phyloP scores from a whole-genome alignment of 805 yeast species.

The Hanseniaspora guilliermondii region DNA sequence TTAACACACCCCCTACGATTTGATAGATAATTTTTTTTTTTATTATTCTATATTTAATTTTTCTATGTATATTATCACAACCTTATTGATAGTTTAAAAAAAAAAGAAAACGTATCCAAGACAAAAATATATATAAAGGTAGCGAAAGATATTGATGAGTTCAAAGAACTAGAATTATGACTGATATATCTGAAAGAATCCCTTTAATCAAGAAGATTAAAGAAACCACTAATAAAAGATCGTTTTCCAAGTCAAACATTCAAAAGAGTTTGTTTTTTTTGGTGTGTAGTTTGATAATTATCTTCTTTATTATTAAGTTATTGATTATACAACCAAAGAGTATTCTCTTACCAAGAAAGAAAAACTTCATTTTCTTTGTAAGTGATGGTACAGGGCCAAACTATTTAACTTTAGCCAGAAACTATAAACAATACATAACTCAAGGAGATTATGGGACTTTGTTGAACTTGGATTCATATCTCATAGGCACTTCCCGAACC shows the following conservation, averaged over 20 bases:
- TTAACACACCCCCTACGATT: too few relatives aligned
- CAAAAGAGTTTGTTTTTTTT: conserved; percentile 1
- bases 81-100: too few relatives aligned
- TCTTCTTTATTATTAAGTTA: conserved; percentile 1
- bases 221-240: background rate
- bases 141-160: too few relatives aligned
- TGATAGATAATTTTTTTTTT: too few relatives aligned
- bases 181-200: background rate
- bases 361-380: conserved; percentile 74
- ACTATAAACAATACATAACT: conserved; percentile 54
- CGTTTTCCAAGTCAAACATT: background rate
- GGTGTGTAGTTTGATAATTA: background rate
- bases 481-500: conserved; percentile 78
- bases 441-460: conserved; percentile 34
- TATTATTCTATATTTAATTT: too few relatives aligned
- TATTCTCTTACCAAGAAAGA: conserved; percentile 30
- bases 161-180: background rate
- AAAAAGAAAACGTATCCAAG: background rate
- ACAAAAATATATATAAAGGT: background rate
- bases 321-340: background rate
- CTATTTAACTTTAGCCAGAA: conserved; percentile 64
- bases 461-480: conserved; percentile 50
- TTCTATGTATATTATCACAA: too few relatives aligned
- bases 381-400: conserved; percentile 97
- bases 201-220: background rate